Conservation (phyloP, 352 stramenopile genomes). For the Pythium pyrilobum region DNA sequence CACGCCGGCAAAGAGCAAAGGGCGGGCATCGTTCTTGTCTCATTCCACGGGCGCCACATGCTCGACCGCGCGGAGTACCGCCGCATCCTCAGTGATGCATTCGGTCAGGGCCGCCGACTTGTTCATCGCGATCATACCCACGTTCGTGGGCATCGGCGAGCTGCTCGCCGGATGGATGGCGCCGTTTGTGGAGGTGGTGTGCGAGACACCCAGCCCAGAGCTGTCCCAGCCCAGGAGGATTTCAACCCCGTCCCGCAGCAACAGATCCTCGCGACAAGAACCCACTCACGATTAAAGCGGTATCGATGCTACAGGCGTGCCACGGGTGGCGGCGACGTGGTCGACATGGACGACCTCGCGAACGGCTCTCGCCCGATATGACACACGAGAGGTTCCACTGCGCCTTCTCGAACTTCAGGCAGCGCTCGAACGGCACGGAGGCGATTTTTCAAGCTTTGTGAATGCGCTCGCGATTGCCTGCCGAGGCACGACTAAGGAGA, state of each 20-base stretch:
- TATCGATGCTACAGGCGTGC: conserved; percentile 68
- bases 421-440: conserved; percentile 72
- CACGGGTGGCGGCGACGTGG: conserved; percentile 52
- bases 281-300: conserved; percentile 68
- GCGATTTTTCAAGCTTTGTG: conserved; percentile 86
- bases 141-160: conserved; percentile 32
- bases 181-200: conserved; percentile 81
- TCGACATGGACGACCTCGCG: conserved; percentile 70
- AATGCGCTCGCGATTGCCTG: conserved; percentile 75
- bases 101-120: conserved; percentile 77
- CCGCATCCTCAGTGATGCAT: conserved; percentile 67
- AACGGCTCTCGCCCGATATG: conserved; percentile 80
- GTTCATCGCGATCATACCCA: conserved; percentile 59
- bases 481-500: conserved; percentile 62
- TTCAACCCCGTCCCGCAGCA: conserved; percentile 86
- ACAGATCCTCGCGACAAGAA: conserved; percentile 83
- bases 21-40: conserved; percentile 83
- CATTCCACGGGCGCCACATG: conserved; percentile 67
- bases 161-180: conserved; percentile 82
- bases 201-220: conserved; percentile 72
- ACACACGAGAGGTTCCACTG: conserved; percentile 69
- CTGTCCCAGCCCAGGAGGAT: conserved; percentile 81
- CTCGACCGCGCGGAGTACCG: conserved; percentile 73
- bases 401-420: conserved; percentile 76
- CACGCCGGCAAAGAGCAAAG: conserved; percentile 83